Evolutionary conservation across 2,329 filamentous ascomycete genomes (phyloP).

Genomic region (Hymenoscyphus infarciens): DNA sequence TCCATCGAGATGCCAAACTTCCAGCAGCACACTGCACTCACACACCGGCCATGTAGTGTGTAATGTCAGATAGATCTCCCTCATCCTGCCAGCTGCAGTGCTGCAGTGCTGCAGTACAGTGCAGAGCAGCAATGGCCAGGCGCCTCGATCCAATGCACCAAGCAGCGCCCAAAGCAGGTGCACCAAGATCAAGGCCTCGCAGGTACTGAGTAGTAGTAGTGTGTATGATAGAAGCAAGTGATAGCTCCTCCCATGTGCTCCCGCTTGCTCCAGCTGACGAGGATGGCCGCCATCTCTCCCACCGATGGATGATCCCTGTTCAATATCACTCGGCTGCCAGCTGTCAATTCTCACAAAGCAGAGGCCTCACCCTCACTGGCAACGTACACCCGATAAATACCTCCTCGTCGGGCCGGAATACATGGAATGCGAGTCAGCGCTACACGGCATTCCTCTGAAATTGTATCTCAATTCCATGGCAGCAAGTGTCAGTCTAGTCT

Average conservation of each 20-base stretch:
- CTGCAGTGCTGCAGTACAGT: too few species aligned
- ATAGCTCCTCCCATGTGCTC: constrained; percentile 1
- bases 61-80: too few species aligned
- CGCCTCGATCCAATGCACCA: too few species aligned
- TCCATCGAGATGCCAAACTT: too few species aligned
- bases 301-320: constrained; percentile 8
- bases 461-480: neutral
- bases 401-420: neutral
- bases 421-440: neutral
- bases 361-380: neutral
- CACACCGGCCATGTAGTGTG: too few species aligned
- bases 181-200: too few species aligned
- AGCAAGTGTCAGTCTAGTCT: neutral
- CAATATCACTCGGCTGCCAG: constrained; percentile 9
- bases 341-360: constrained; percentile 14
- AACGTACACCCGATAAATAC: neutral
- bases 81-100: too few species aligned
- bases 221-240: neutral
- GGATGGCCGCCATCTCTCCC: neutral
- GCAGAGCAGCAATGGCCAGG: too few species aligned
- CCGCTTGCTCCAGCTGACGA: constrained; percentile 6
- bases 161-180: too few species aligned
- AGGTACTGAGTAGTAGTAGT: too few species aligned
- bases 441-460: neutral
- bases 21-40: neutral